A percentile compares a stretch with the other conserved stretches of the same genome.
Conservation (phyloP, 1,284 basidiomycete genomes). For the Ustilago cynodontis region DNA sequence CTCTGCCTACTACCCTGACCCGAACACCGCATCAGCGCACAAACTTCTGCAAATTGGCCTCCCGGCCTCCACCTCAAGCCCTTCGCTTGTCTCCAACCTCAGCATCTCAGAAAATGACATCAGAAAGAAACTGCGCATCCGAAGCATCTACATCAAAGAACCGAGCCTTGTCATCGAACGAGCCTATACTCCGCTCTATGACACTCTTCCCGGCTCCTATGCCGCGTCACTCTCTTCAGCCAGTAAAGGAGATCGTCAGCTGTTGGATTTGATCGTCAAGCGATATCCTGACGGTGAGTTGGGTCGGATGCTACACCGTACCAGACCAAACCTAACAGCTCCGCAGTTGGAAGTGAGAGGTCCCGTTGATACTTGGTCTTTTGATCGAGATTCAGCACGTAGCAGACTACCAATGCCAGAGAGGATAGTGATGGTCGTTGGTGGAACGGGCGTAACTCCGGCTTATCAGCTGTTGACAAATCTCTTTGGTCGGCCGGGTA, state of each 20-base stretch:
- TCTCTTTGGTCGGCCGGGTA: conserved; percentile 23
- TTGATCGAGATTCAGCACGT: conserved; percentile 16
- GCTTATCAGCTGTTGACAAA: conserved; percentile 55
- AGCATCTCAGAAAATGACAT: neutral
- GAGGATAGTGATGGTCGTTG: conserved; percentile 46
- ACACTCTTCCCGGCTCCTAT: conserved; percentile 31
- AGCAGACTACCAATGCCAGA: conserved; percentile 14
- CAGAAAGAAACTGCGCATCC: conserved; percentile 20
- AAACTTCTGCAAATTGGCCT: conserved; percentile 32
- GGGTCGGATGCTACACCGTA: conserved; percentile 43
- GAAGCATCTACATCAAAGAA: conserved; percentile 54
- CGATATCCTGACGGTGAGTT: conserved; percentile 56
- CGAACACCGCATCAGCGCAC: conserved; percentile 20
- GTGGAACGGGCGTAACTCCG: conserved; percentile 58
- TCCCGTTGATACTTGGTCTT: conserved; percentile 53
- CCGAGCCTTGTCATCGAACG: conserved; percentile 57
- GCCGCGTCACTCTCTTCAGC: neutral
- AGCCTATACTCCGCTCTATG: conserved; percentile 58
- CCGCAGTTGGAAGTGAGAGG: conserved; percentile 49
- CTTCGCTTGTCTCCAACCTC: neutral
- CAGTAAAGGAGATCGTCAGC: neutral
- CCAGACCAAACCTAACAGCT: conserved; percentile 17
- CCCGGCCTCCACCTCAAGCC: conserved; percentile 8
- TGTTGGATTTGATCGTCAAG: conserved; percentile 51
- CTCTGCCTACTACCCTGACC: conserved; percentile 30